Conservation (phyloP, 352 stramenopile genomes). For the Discostella stelligera region DNA sequence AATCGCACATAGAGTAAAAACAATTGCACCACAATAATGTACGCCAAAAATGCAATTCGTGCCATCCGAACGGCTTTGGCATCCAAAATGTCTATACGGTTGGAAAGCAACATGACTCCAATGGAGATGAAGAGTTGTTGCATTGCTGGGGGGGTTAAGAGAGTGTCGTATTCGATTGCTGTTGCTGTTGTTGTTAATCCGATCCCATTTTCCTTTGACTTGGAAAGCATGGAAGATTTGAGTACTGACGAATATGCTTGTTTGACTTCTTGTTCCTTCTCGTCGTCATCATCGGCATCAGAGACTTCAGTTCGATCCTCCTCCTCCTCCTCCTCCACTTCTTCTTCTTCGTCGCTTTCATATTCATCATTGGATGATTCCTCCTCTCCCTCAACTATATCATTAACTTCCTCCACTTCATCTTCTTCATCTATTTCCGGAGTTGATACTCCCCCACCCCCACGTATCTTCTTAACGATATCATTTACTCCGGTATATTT, state of each 20-base stretch:
- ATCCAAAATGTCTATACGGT: conserved; percentile 62
- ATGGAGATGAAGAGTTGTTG: conserved; percentile 50
- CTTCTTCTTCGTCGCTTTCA: conserved; percentile 13
- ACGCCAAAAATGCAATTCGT: conserved; percentile 64
- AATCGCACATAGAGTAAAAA: conserved; percentile 75
- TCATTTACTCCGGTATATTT: too few species aligned
- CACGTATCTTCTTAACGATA: background rate
- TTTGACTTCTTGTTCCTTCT: background rate
- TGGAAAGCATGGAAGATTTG: conserved; percentile 27
- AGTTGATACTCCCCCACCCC: background rate
- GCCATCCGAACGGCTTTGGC: conserved; percentile 49
- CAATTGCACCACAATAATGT: conserved; percentile 57
- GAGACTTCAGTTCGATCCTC: conserved; percentile 32
- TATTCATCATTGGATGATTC: conserved; percentile 15
- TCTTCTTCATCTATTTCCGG: conserved; percentile 4
- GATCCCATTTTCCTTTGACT: conserved; percentile 14
- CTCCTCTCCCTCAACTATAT: conserved; percentile 33
- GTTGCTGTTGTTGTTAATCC: too few species aligned
- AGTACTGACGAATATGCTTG: conserved; percentile 85
- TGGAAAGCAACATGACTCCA: conserved; percentile 64
- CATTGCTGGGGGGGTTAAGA: conserved; percentile 43
- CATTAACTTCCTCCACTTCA: conserved; percentile 16
- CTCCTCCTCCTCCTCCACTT: conserved; percentile 16
- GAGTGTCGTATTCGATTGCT: conserved; percentile 32
- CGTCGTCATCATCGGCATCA: conserved; percentile 20